These are phyloP conservation scores for Sporothrix curviconia DNA, from an alignment of 2,329 filamentous ascomycete species.

Conservation along the genomic window DNA sequence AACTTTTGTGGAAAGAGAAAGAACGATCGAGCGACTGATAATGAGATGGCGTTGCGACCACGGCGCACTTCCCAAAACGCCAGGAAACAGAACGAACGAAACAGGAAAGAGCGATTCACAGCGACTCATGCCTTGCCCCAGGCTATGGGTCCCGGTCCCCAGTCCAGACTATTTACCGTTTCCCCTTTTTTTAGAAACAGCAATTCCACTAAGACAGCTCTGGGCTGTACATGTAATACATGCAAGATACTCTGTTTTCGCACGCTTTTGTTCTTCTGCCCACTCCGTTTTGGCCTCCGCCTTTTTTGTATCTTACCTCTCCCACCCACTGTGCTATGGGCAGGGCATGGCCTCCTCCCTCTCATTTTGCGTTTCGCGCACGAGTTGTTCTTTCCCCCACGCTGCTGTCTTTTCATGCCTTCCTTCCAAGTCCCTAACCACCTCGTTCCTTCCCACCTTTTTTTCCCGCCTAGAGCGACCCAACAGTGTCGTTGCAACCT, in stretches of 20 bases:
- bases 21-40: neutral
- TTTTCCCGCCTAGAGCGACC: neutral
- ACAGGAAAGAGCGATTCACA: neutral
- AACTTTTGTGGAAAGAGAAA: neutral
- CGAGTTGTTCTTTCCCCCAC: neutral
- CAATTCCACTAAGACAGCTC: neutral
- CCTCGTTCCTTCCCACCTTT: neutral
- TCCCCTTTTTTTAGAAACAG: slow-evolving; percentile 7
- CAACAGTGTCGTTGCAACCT: neutral
- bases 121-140: neutral
- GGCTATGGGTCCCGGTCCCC: neutral
- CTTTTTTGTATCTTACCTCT: no score
- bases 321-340: no score
- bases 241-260: no score
- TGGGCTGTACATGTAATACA: no score
- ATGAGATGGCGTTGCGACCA: neutral
- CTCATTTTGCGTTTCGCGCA: neutral
- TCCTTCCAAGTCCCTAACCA: neutral
- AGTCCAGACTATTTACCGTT: neutral
- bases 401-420: neutral
- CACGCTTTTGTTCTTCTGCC: no score
- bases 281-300: no score
- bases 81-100: neutral
- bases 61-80: neutral
- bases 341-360: neutral